Evolutionary conservation across 2,329 filamentous ascomycete species (phyloP).

Genomic region (Alternaria sp.): DNA sequence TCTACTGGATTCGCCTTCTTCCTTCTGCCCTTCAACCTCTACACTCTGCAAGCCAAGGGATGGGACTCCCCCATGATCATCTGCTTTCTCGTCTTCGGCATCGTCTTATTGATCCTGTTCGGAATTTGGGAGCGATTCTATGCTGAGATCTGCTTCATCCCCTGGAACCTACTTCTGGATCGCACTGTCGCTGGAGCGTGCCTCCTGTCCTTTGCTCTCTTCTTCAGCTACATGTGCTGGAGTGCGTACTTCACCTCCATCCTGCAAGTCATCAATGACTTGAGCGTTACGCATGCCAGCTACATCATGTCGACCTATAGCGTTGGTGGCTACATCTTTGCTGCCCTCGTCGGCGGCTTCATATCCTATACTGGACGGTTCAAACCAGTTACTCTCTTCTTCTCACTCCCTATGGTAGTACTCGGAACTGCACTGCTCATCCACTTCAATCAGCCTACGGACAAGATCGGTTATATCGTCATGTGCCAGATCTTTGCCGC

Average conservation of each 20-base stretch:
- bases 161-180: slow-evolving; percentile 55
- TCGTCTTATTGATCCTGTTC: slow-evolving; percentile 44
- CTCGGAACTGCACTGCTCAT: slow-evolving; percentile 43
- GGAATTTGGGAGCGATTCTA: slow-evolving; percentile 48
- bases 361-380: slow-evolving; percentile 33
- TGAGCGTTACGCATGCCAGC: slow-evolving; percentile 36
- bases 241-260: slow-evolving; percentile 50
- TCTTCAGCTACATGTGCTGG: slow-evolving; percentile 44
- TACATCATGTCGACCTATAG: slow-evolving; percentile 47
- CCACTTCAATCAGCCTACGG: slow-evolving; percentile 38
- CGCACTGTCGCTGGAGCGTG: slow-evolving; percentile 61
- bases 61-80: slow-evolving; percentile 49
- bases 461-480: slow-evolving; percentile 41
- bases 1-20: slow-evolving; percentile 68
- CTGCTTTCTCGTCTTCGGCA: slow-evolving; percentile 47
- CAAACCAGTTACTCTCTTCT: slow-evolving; percentile 31
- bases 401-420: slow-evolving; percentile 32
- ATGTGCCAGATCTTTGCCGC: slow-evolving; percentile 46
- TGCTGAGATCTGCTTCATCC: slow-evolving; percentile 50
- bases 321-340: slow-evolving; percentile 22
- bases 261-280: slow-evolving; percentile 46
- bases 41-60: slow-evolving; percentile 29
- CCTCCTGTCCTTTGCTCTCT: slow-evolving; percentile 51
- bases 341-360: slow-evolving; percentile 23
- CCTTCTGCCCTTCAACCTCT: slow-evolving; percentile 70